These are phyloP conservation scores for Apiospora arundinis DNA, from an alignment of 2,329 filamentous ascomycete species.

Conservation along the genomic window DNA sequence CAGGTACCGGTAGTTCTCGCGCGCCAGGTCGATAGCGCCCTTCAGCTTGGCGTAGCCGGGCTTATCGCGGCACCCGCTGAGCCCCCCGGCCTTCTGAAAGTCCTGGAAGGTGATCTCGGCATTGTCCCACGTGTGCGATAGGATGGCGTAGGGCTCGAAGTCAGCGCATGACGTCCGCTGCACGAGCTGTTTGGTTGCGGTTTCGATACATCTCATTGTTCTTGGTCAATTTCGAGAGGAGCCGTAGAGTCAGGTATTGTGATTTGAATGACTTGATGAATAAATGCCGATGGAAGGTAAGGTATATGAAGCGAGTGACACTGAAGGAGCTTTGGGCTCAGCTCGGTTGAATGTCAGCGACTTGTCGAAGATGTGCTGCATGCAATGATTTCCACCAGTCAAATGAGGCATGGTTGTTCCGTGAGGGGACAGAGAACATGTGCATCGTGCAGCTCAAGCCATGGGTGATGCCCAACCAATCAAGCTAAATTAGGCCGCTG, in stretches of 20 bases:
- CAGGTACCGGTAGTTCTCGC: background rate
- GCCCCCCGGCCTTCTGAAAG: background rate
- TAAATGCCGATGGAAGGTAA: background rate
- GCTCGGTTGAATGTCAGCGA: background rate
- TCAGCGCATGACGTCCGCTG: background rate
- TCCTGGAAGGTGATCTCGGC: constrained; percentile 11
- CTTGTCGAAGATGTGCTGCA: background rate
- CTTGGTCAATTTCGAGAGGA: background rate
- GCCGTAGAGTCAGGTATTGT: background rate
- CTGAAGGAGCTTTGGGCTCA: background rate
- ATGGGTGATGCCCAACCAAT: too few species aligned
- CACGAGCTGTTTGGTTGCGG: background rate
- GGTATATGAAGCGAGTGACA: background rate
- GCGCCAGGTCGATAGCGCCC: background rate
- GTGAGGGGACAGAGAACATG: too few species aligned
- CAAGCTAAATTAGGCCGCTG: too few species aligned
- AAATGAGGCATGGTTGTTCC: too few species aligned
- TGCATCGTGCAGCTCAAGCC: too few species aligned
- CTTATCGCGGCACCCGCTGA: constrained; percentile 1
- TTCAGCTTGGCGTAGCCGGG: constrained; percentile 5
- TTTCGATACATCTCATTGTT: constrained; percentile 1
- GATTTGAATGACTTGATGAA: background rate
- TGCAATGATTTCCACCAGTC: too few species aligned
- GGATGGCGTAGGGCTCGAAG: constrained; percentile 6
- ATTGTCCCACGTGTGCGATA: constrained; percentile 19